Evolutionary conservation across 768 basidiomycete genomes (phyloP).

Genomic region (Galerina sulciceps): DNA sequence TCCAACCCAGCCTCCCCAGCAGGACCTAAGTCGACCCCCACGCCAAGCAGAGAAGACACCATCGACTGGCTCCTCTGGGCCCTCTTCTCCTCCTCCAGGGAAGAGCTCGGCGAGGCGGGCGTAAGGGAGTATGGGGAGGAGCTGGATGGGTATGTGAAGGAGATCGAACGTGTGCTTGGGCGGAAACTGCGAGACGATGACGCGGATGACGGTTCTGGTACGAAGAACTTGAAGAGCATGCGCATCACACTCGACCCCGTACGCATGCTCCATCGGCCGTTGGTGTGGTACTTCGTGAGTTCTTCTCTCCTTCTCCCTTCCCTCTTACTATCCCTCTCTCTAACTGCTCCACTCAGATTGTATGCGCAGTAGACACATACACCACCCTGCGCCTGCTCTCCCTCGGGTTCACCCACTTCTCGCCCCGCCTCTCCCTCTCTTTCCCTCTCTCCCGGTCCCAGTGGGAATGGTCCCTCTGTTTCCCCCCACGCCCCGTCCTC

Average conservation of each 20-base stretch:
- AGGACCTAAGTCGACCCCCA: constrained; percentile 9
- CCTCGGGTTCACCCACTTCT: constrained; percentile 41
- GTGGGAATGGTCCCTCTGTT: constrained; percentile 30
- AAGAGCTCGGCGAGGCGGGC: constrained; percentile 23
- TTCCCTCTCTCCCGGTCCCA: neutral
- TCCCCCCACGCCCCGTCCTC: constrained; percentile 48
- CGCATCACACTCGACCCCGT: constrained; percentile 62
- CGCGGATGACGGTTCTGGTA: neutral
- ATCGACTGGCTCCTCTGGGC: constrained; percentile 71
- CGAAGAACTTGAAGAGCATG: constrained; percentile 43
- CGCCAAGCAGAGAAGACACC: constrained; percentile 48
- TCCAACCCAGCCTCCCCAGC: too few relatives aligned
- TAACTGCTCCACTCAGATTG: constrained; percentile 44
- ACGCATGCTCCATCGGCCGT: constrained; percentile 49
- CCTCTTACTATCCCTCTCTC: neutral
- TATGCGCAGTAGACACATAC: constrained; percentile 50
- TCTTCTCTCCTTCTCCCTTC: neutral
- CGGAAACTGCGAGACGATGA: constrained; percentile 33
- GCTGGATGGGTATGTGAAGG: constrained; percentile 47
- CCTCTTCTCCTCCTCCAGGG: constrained; percentile 49
- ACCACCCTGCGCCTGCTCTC: constrained; percentile 40
- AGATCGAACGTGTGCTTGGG: constrained; percentile 45
- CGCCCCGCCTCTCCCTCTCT: constrained; percentile 12
- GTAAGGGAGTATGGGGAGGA: constrained; percentile 50
- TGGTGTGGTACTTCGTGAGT: constrained; percentile 67